Evolutionary conservation across 306 rosid genomes (phyloP).

Genomic region (Cicer arietinum): DNA sequence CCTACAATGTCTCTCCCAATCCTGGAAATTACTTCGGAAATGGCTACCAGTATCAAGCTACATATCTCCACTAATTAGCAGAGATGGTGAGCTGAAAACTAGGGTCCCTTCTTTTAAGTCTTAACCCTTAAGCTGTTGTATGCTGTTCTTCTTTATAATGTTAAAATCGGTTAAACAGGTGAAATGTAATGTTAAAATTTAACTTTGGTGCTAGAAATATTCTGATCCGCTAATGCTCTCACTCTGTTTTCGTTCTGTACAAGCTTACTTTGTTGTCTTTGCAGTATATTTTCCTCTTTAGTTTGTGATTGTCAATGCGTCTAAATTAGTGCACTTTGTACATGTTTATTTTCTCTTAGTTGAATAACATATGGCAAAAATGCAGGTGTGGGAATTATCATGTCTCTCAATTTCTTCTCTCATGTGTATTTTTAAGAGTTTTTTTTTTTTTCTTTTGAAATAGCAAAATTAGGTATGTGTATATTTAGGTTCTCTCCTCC

Average conservation of each 20-base stretch:
- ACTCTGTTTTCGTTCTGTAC: constrained; percentile 64
- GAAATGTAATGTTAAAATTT: constrained; percentile 61
- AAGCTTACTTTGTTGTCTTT: constrained; percentile 22
- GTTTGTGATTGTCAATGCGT: background rate
- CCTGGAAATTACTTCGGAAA: constrained; percentile 89
- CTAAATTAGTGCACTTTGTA: background rate
- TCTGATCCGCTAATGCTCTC: constrained; percentile 76
- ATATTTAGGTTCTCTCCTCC: too few relatives aligned
- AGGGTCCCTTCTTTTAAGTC: constrained; percentile 68
- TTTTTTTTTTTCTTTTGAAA: too few relatives aligned
- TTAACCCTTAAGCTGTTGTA: constrained; percentile 73
- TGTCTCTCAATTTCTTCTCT: too few relatives aligned
- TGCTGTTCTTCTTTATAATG: constrained; percentile 65
- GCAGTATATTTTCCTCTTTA: constrained; percentile 35
- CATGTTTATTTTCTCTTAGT: background rate
- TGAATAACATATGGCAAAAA: background rate
- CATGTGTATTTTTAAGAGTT: too few relatives aligned
- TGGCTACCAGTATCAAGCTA: constrained; percentile 90
- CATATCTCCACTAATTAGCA: constrained; percentile 83
- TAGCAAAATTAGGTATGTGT: too few relatives aligned
- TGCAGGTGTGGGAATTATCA: too few relatives aligned
- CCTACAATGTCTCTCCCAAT: constrained; percentile 74
- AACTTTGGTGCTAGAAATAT: constrained; percentile 63
- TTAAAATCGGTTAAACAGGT: constrained; percentile 45
- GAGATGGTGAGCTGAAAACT: constrained; percentile 62